Conservation (phyloP, 345 rosid species). For the Nasturtium officinale region DNA sequence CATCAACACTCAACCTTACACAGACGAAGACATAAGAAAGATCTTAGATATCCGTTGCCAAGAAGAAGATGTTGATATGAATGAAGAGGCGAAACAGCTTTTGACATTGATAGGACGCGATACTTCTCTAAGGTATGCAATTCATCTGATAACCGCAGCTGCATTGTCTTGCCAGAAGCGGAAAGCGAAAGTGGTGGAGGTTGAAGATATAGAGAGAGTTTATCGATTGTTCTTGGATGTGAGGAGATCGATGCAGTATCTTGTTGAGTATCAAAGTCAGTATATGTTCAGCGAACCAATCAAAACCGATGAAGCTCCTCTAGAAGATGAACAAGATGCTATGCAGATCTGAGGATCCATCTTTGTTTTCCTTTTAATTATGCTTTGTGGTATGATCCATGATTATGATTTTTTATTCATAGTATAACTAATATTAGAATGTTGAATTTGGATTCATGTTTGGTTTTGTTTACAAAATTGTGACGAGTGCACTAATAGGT, state of each 20-base stretch:
- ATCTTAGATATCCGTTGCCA: constrained; percentile 90
- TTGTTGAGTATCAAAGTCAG: constrained; percentile 78
- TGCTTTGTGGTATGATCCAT: not conserved
- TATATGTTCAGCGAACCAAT: constrained; percentile 81
- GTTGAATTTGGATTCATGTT: constrained; percentile 2
- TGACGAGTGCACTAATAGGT: constrained; percentile 8
- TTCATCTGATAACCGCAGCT: constrained; percentile 81
- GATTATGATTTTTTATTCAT: not conserved
- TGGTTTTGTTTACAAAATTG: not conserved
- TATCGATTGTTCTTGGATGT: constrained; percentile 85
- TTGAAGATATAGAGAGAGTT: constrained; percentile 72
- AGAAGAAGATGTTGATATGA: constrained; percentile 91
- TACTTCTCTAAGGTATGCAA: constrained; percentile 90
- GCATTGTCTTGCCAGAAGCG: constrained; percentile 85
- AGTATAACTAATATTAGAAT: not conserved
- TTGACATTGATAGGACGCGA: constrained; percentile 81
- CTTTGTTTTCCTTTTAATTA: not conserved
- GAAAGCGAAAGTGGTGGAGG: constrained; percentile 76
- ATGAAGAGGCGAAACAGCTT: constrained; percentile 77
- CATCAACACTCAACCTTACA: constrained; percentile 80
- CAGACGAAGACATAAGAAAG: constrained; percentile 71
- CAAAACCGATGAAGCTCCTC: constrained; percentile 40
- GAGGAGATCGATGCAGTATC: constrained; percentile 88
- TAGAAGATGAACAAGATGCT: constrained; percentile 50
- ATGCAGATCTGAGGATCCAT: constrained; percentile 47